Base-by-base conservation (phyloP, 768 basidiomycete genomes). In the Tephrocybe sp. region DNA sequence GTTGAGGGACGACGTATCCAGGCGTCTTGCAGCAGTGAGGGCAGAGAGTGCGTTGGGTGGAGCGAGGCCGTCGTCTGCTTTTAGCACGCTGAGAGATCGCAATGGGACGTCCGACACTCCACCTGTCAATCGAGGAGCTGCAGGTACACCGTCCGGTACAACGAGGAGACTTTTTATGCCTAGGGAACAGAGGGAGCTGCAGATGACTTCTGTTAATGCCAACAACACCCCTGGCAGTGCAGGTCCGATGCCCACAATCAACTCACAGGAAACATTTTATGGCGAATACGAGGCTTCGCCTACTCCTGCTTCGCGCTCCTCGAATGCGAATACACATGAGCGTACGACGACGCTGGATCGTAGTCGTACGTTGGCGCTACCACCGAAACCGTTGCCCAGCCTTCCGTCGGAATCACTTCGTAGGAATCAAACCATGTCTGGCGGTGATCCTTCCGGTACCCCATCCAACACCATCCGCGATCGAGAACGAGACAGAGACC, bases 151-250 rank as follows among this genome's bases (percentile, higher is more conserved):
- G 11, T 15, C 42, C 16, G 42, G 40, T 18, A 42, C 45, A 0
- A 71, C 72, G 8, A 75, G 85, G 36, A 73, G 82, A 34, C 60
- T 85, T 34, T 79, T 83, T 53, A 71, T 78, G 1, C 80, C 83
- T 2, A 70, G 82, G 33, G 82, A 84, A 34, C 76, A 78, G 31
- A 69, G 78, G 19, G 77, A 79, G 55, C 70, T 74, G 37, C 64
- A 69, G 47, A 37, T 61, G 42, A 48, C 41, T 9, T 4, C 16
- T 18, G 19, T 2, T 38, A 19, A 8, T 18, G 19, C 16, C 16
- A 19, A 18, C 4, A 21, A 46, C 33, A 47, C 41, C 15, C 27
- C 27, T 5, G 27, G 11, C 47, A 18, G 51, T 60, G 23, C 23
- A 33, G 19, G 39, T 7, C 19, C 27, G n/a, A 59, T 75, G 50